Conservation (phyloP, 805 yeast genomes). For the Zygotorulaspora danielsina region DNA sequence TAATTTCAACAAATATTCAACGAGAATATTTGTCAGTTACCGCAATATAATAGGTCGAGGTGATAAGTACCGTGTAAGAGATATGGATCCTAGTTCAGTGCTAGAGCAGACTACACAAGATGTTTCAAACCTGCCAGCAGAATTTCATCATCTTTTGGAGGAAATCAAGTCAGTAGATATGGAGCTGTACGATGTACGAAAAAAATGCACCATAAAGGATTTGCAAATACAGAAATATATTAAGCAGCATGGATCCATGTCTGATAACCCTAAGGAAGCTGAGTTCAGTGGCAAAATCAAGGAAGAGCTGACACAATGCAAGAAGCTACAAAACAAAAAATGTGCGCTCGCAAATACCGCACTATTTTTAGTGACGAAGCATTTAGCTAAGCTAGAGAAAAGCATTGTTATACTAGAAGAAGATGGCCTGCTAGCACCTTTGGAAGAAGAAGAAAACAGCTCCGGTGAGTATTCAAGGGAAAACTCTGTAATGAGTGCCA, state of each 20-base stretch:
- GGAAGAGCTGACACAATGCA: conserved; percentile 59
- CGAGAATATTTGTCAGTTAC: too few species aligned
- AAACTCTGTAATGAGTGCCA: conserved; percentile 21
- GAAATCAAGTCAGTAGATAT: conserved; percentile 72
- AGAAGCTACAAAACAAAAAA: conserved; percentile 70
- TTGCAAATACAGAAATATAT: conserved; percentile 78
- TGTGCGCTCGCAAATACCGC: conserved; percentile 78
- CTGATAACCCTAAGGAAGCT: conserved; percentile 77
- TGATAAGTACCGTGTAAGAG: too few species aligned
- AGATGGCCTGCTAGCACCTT: conserved; percentile 72
- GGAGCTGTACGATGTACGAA: conserved; percentile 59
- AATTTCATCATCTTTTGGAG: conserved; percentile 70
- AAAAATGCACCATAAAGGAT: conserved; percentile 66
- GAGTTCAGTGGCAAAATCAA: conserved; percentile 60
- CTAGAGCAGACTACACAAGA: conserved; percentile 68
- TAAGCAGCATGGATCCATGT: conserved; percentile 73
- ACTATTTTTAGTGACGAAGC: conserved; percentile 69
- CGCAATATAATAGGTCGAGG: too few species aligned
- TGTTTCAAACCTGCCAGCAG: conserved; percentile 82
- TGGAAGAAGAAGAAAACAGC: conserved; percentile 37
- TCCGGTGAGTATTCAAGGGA: conserved; percentile 33
- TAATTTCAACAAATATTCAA: too few species aligned
- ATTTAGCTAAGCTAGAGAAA: conserved; percentile 64
- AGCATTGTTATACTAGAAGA: conserved; percentile 72
- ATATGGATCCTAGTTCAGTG: conserved; percentile 93